Conservation (phyloP, 305 asterid genomes). For the Ajuga reptans region DNA sequence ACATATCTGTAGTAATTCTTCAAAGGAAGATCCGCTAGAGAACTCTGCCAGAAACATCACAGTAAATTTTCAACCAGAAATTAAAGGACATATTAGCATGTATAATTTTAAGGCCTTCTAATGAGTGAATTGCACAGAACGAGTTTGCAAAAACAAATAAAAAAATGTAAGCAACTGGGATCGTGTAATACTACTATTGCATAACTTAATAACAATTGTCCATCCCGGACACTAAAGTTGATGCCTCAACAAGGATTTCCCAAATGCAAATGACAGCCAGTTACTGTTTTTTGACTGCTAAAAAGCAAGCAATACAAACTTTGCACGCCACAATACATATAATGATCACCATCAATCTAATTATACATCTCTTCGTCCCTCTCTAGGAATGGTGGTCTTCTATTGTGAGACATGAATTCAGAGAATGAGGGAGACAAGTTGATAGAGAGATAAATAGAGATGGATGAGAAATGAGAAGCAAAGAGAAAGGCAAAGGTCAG, state of each 20-base stretch:
- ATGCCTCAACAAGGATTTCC: not conserved
- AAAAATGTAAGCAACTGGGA: not conserved
- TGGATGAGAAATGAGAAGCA: not conserved
- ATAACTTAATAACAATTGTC: not conserved
- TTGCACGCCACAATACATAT: too few relatives aligned
- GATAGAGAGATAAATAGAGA: not conserved
- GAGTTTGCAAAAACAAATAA: not conserved
- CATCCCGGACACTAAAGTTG: not conserved
- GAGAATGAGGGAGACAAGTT: not conserved
- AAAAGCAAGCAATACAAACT: not conserved
- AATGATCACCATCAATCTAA: too few relatives aligned
- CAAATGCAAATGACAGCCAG: not conserved
- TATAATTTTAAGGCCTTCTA: not conserved
- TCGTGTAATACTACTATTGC: not conserved
- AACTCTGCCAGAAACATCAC: slow-evolving; percentile 60
- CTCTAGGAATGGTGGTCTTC: too few relatives aligned
- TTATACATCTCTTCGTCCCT: too few relatives aligned
- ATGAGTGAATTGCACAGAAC: not conserved
- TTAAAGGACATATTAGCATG: not conserved
- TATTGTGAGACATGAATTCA: not conserved
- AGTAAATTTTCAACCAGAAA: slow-evolving; percentile 17
- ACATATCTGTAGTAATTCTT: slow-evolving; percentile 98
- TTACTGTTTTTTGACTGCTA: not conserved
- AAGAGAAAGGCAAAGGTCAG: not conserved
- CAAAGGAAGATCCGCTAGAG: slow-evolving; percentile 95